These are phyloP conservation scores for Colletotrichum trifolii DNA, from an alignment of 2,329 filamentous ascomycete genomes.

Conservation along the genomic window DNA sequence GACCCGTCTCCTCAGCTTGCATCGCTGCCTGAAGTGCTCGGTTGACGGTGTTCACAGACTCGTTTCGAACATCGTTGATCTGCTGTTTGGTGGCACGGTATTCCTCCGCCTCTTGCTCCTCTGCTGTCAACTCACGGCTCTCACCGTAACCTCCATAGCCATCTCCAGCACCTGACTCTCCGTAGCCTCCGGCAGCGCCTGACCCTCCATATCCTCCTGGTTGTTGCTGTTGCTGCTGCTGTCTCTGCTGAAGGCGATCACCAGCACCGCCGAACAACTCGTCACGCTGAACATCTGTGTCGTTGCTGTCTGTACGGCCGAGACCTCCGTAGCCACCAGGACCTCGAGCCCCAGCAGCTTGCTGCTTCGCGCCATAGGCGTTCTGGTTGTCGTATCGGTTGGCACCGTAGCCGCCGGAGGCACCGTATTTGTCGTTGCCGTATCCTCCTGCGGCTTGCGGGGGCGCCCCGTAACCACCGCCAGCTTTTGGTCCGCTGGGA, in stretches of 20 bases:
- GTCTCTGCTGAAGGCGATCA: constrained; percentile 57
- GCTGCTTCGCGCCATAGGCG: constrained; percentile 38
- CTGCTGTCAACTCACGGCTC: constrained; percentile 82
- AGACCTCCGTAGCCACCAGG: constrained; percentile 72
- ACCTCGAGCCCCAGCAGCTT: constrained; percentile 50
- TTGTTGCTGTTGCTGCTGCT: constrained; percentile 46
- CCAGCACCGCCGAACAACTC: constrained; percentile 71
- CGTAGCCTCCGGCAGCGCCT: constrained; percentile 27
- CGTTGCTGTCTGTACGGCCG: constrained; percentile 56
- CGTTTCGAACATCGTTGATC: constrained; percentile 80
- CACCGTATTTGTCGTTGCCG: constrained; percentile 48
- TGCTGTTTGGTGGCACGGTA: constrained; percentile 76
- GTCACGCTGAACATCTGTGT: constrained; percentile 67
- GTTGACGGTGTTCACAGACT: constrained; percentile 58
- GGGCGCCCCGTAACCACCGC: constrained; percentile 40
- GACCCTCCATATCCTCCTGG: constrained; percentile 36
- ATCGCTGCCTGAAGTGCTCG: constrained; percentile 72
- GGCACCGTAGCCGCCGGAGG: constrained; percentile 42
- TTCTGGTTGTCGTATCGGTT: constrained; percentile 43
- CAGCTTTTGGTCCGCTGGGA: constrained; percentile 49
- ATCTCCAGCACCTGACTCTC: not conserved
- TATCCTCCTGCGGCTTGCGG: constrained; percentile 49
- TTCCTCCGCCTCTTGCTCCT: constrained; percentile 80
- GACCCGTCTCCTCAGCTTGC: constrained; percentile 76
- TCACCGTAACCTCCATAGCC: constrained; percentile 69